These are phyloP conservation scores for Halophytophthora batemanensis DNA, from an alignment of 352 stramenopile genomes.

Conservation along the genomic window DNA sequence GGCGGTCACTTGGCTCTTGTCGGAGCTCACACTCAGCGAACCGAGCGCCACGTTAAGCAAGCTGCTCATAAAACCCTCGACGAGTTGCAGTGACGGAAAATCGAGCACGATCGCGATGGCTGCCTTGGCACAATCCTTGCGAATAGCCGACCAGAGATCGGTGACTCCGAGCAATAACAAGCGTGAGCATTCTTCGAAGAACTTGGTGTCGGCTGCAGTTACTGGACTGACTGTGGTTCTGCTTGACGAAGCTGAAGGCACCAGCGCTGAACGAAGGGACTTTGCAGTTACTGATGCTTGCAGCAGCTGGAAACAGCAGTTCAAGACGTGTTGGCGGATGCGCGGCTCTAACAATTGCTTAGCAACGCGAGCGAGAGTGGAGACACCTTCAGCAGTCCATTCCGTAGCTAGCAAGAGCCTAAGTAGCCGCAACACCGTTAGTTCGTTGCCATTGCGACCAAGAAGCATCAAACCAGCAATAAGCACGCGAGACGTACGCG, in stretches of 20 bases:
- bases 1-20: constrained; percentile 19
- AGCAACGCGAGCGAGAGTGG: constrained; percentile 14
- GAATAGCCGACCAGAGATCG: constrained; percentile 71
- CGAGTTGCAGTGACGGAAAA: constrained; percentile 21
- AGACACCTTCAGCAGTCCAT: constrained; percentile 17
- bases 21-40: constrained; percentile 17
- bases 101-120: constrained; percentile 22
- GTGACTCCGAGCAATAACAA: constrained; percentile 49
- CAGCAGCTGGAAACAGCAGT: constrained; percentile 31
- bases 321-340: constrained; percentile 33
- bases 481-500: constrained; percentile 6
- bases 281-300: background rate
- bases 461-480: background rate
- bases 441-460: background rate
- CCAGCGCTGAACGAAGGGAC: background rate
- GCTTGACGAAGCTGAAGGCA: background rate
- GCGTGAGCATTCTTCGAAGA: constrained; percentile 22
- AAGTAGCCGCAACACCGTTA: background rate
- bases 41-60: constrained; percentile 38
- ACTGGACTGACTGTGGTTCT: background rate
- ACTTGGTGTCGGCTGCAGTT: constrained; percentile 11
- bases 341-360: constrained; percentile 35
- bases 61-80: constrained; percentile 42
- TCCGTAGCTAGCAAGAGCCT: constrained; percentile 19
- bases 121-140: constrained; percentile 39